Conservation (phyloP, 306 rosid genomes). For the Quercus cerris region DNA sequence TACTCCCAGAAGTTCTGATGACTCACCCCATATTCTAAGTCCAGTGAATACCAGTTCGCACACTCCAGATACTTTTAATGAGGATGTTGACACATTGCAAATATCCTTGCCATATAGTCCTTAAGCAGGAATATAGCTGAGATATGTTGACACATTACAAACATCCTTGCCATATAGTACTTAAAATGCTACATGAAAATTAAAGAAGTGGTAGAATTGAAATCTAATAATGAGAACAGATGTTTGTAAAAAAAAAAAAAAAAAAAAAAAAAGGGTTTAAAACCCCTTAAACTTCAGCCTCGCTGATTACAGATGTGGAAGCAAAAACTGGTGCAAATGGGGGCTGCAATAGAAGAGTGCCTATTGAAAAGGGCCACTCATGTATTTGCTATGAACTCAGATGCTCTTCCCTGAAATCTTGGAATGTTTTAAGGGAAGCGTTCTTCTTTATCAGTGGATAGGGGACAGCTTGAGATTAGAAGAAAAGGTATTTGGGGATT, state of each 20-base stretch:
- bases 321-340: conserved; percentile 77
- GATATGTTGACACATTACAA: conserved; percentile 47
- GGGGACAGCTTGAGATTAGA: conserved; percentile 80
- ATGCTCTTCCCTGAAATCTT: conserved; percentile 54
- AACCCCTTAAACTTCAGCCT: conserved; percentile 18
- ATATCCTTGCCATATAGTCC: conserved; percentile 58
- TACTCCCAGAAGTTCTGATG: conserved; percentile 23
- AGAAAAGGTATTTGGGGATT: conserved; percentile 61
- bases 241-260: too few relatives aligned
- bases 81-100: conserved; percentile 44
- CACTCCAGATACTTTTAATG: conserved; percentile 32
- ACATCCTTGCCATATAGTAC: conserved; percentile 51
- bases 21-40: conserved; percentile 7
- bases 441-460: conserved; percentile 72
- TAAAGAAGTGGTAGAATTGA: background rate
- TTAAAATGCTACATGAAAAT: too few relatives aligned
- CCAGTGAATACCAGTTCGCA: conserved; percentile 22
- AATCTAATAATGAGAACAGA: background rate
- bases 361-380: conserved; percentile 60
- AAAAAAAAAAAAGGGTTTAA: too few relatives aligned
- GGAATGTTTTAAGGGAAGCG: conserved; percentile 59
- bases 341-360: conserved; percentile 59
- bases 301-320: conserved; percentile 91
- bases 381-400: background rate
- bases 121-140: conserved; percentile 67